Percentiles rank a stretch among this genome's conserved stretches.
Conservation (phyloP, 1,284 basidiomycete genomes). For the Irpex sp. region DNA sequence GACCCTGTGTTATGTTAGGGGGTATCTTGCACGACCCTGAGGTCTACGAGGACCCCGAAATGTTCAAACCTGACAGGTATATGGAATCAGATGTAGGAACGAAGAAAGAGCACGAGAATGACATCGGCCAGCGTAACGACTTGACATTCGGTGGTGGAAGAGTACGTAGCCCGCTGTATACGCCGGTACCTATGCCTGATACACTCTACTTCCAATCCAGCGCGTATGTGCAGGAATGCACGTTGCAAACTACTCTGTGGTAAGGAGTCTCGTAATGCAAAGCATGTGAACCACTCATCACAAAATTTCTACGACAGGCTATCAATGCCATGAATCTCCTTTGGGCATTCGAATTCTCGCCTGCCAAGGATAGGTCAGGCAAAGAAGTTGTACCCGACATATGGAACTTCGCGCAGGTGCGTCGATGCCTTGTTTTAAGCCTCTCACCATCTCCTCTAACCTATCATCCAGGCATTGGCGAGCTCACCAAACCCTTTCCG, state of each 20-base stretch:
- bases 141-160: constrained; percentile 8
- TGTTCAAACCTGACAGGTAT: background rate
- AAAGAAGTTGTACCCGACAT: background rate
- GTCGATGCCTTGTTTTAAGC: background rate
- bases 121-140: constrained; percentile 4
- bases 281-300: background rate
- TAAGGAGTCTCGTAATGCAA: background rate
- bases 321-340: background rate
- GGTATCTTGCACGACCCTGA: background rate
- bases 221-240: constrained; percentile 10
- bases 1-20: background rate
- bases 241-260: constrained; percentile 4
- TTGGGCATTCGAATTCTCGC: background rate
- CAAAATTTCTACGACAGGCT: background rate
- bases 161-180: background rate
- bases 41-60: background rate
- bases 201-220: background rate
- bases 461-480: background rate
- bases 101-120: background rate
- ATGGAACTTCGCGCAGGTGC: background rate
- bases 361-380: background rate
- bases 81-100: background rate
- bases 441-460: background rate
- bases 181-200: background rate
- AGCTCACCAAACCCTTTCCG: constrained; percentile 1